These are phyloP conservation scores for Pleurotus tuoliensis DNA, from an alignment of 768 basidiomycete species.

Conservation along the genomic window DNA sequence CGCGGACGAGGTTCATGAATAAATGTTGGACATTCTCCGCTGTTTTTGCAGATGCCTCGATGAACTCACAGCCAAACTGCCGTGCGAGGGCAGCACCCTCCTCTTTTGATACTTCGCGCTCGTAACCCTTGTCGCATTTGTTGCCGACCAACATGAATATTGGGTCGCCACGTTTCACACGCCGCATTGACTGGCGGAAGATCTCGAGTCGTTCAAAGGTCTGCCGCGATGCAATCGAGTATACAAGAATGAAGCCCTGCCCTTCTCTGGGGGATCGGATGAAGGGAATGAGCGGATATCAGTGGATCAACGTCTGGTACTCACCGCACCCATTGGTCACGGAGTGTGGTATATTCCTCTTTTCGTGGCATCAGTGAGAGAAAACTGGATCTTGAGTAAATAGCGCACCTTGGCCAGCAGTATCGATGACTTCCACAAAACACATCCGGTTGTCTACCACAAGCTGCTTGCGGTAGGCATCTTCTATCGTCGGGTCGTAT, in stretches of 20 bases:
- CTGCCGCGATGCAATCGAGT: conserved; percentile 89
- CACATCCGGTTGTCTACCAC: conserved; percentile 95
- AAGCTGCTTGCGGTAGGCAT: conserved; percentile 93
- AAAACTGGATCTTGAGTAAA: conserved; percentile 3
- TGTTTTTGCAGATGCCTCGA: conserved; percentile 96
- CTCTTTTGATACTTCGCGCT: conserved; percentile 87
- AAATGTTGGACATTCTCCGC: conserved; percentile 88
- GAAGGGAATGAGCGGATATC: too few species aligned
- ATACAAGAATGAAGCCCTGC: conserved; percentile 96
- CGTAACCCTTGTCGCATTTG: conserved; percentile 87
- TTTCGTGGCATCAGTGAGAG: conserved; percentile 13
- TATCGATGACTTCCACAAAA: conserved; percentile 95
- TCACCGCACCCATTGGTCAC: conserved; percentile 97
- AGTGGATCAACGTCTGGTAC: conserved; percentile 21
- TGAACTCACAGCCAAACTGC: conserved; percentile 86
- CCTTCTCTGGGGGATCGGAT: conserved; percentile 61
- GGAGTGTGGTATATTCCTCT: conserved; percentile 97
- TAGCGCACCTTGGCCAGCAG: conserved; percentile 88
- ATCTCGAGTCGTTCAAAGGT: conserved; percentile 89
- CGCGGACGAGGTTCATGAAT: conserved; percentile 84
- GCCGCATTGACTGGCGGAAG: conserved; percentile 85
- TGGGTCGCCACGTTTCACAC: conserved; percentile 81
- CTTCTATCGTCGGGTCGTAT: conserved; percentile 98
- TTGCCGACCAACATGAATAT: conserved; percentile 95
- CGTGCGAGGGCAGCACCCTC: conserved; percentile 82